Evolutionary conservation across 2,329 filamentous ascomycete genomes (phyloP), one percentile per base, ranked within the genome.

Genomic region (Trichoderma atrobrunneum): DNA sequence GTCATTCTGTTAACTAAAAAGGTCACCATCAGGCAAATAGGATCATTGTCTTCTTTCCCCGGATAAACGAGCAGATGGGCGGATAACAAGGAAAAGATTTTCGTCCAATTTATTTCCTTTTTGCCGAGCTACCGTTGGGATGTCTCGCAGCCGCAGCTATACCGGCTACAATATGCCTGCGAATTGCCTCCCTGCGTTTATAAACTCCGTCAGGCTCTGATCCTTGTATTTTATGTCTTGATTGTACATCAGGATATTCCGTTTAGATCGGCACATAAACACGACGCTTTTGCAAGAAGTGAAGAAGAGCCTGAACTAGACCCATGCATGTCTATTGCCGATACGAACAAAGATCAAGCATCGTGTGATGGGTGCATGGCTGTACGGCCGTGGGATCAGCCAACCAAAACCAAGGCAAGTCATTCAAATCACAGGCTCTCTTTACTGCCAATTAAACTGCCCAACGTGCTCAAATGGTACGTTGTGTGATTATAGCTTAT

Each of bases 11-110:
- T 26, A 57, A 32, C 30, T 26, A 59, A 48, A 21, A 63, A 70
- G 65, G 26, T 24, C 65, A 32, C 21, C 26, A 62, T 70, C 66
- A 70, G 57, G 66, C 66, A 70, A 70, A 70, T 70, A 70, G 66
- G 66, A 70, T 70, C 66, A 70, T 32, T 54, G 36, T 57, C 12
- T 28, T 51, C 28, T 36, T 39, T 70, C 57, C 66, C 66, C 66
- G 57, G 66, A 68, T 60, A 48, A 62, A 70, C 39, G 39, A 61
- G 57, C 28, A 70, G 56, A 16, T 5, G 10, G 14, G 21, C 16
- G 39, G 32, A 39, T 12, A 18, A 26, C 11, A 26, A 54, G 43
- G 18, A 54, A 65, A 24, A 32, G 16, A 32, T 18, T 18, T 48
- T 68, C 57, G 12, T 30, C 18, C 4, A 26, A 14, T 21, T 32